A percentile compares a stretch with the other conserved stretches of the same genome.
phyloP scores from a whole-genome alignment of 441 rosid species.

The Pelargonium myrrhifolium region DNA sequence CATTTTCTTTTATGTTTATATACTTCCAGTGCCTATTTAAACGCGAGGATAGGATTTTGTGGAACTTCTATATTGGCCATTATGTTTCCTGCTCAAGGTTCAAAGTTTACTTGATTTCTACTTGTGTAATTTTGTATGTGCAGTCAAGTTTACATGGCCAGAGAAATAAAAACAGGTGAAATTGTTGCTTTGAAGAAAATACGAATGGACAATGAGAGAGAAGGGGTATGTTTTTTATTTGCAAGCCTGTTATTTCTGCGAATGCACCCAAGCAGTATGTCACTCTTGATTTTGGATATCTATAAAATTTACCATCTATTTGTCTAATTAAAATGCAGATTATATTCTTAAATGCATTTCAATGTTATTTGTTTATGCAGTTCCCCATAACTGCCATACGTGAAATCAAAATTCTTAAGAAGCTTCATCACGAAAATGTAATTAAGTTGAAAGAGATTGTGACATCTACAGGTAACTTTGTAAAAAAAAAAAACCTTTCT shows the following conservation, averaged over 20 bases:
- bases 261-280: not conserved
- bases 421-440: slow-evolving; percentile 83
- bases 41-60: too few relatives aligned
- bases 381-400: slow-evolving; percentile 91
- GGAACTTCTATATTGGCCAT: not conserved
- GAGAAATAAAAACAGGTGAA: slow-evolving; percentile 55
- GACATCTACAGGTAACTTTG: slow-evolving; percentile 21
- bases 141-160: slow-evolving; percentile 93
- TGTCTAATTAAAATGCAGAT: too few relatives aligned
- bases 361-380: slow-evolving; percentile 29
- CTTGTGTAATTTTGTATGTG: slow-evolving; percentile 18
- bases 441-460: slow-evolving; percentile 90
- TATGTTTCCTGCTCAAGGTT: not conserved
- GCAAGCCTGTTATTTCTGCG: not conserved
- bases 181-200: slow-evolving; percentile 75
- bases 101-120: not conserved
- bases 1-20: too few relatives aligned
- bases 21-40: too few relatives aligned
- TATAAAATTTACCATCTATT: too few relatives aligned
- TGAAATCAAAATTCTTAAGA: slow-evolving; percentile 87
- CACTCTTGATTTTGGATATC: not conserved
- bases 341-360: not conserved
- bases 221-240: slow-evolving; percentile 41
- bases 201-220: slow-evolving; percentile 75
- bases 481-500: not conserved